A percentile compares a stretch with the other conserved stretches of the same genome.
phyloP scores from a whole-genome alignment of 1,284 basidiomycete genomes.

The Cryptococcus deneoformans region DNA sequence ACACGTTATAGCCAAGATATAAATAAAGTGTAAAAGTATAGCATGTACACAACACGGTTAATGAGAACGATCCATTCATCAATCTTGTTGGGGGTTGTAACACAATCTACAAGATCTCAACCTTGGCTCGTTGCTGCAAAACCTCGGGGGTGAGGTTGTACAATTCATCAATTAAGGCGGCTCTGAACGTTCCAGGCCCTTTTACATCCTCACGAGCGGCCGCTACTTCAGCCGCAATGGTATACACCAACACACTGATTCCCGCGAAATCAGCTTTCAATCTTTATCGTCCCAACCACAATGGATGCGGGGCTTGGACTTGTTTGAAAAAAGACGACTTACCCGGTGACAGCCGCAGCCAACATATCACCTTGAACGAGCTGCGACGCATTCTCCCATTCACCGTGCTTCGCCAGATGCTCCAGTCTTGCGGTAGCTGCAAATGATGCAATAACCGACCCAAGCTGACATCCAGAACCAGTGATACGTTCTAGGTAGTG shows the following conservation, averaged over 20 bases:
- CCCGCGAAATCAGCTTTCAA: background rate
- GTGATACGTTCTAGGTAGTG: conserved; percentile 49
- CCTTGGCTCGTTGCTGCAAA: conserved; percentile 55
- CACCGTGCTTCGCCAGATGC: conserved; percentile 11
- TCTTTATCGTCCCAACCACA: background rate
- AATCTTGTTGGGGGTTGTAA: too few species aligned
- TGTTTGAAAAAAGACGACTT: conserved; percentile 30
- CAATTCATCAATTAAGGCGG: conserved; percentile 80
- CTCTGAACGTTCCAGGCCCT: conserved; percentile 84
- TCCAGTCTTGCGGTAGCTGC: conserved; percentile 64
- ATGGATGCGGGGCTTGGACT: background rate
- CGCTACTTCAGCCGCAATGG: conserved; percentile 79
- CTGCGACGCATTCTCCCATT: conserved; percentile 34
- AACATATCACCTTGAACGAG: conserved; percentile 71
- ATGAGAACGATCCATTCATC: too few species aligned
- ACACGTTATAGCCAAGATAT: background rate
- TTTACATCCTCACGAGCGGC: conserved; percentile 64
- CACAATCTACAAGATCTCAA: conserved; percentile 43
- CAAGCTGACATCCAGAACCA: conserved; percentile 64
- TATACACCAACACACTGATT: conserved; percentile 72
- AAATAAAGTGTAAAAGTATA: background rate
- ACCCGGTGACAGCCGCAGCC: conserved; percentile 72
- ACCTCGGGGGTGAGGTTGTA: conserved; percentile 61
- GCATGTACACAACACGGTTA: background rate
- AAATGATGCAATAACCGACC: conserved; percentile 54